A percentile compares a stretch with the other conserved stretches of the same genome.
Conservation (phyloP, 306 rosid species). For the Sicyos edulis region DNA sequence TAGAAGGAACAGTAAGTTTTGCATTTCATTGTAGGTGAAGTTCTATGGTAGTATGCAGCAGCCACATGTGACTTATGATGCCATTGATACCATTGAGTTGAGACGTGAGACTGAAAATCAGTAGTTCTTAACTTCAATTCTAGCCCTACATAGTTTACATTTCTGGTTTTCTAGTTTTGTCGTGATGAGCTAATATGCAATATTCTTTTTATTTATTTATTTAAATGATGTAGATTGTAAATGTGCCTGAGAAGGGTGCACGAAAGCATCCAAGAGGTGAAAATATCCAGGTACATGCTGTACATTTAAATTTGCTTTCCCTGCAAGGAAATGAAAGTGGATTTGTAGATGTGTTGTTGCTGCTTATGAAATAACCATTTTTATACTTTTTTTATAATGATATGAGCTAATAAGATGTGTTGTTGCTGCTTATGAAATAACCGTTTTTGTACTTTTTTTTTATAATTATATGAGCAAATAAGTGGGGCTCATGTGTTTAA, state of each 20-base stretch:
- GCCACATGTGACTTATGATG: conserved; percentile 2
- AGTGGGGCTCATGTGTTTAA: neutral
- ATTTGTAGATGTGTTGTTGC: neutral
- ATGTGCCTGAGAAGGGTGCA: conserved; percentile 98
- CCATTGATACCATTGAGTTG: conserved; percentile 4
- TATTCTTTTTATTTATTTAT: conserved; percentile 7
- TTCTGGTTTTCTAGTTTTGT: conserved; percentile 18
- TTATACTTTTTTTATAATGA: neutral
- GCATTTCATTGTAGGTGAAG: conserved; percentile 9
- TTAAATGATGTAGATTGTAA: conserved; percentile 64
- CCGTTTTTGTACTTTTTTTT: too few relatives aligned
- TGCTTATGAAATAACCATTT: neutral
- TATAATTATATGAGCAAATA: neutral
- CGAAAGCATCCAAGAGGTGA: conserved; percentile 96
- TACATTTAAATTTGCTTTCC: neutral
- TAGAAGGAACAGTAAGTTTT: conserved; percentile 91
- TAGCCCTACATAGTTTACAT: neutral
- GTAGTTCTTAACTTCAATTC: conserved; percentile 1
- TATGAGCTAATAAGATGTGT: too few relatives aligned
- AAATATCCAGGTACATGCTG: conserved; percentile 63
- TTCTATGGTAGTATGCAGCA: conserved; percentile 7
- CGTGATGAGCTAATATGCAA: conserved; percentile 25
- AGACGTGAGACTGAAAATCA: conserved; percentile 9
- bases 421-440: too few relatives aligned
- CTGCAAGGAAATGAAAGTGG: neutral